Evolutionary conservation across 148 eudicot genomes (phyloP).

Genomic region (Silene latifolia): DNA sequence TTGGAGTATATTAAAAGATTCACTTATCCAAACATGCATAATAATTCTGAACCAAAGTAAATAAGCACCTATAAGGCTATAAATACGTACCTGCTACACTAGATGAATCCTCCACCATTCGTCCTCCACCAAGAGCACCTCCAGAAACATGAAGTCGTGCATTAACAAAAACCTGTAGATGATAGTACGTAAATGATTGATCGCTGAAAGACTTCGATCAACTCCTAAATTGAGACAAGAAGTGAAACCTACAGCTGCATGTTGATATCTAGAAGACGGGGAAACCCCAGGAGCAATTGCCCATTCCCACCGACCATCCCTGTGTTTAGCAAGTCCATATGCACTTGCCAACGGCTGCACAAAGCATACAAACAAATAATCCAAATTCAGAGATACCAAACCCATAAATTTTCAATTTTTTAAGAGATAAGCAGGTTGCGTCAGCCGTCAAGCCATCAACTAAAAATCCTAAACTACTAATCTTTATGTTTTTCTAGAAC

Average conservation of each 20-base stretch:
- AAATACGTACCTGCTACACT: constrained; percentile 74
- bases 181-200: neutral
- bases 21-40: neutral
- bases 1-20: neutral
- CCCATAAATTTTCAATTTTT: neutral
- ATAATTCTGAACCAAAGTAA: neutral
- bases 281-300: constrained; percentile 99
- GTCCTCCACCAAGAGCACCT: constrained; percentile 99
- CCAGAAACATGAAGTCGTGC: constrained; percentile 98
- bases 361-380: constrained; percentile 6
- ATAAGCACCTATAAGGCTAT: neutral
- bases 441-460: neutral
- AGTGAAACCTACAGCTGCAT: constrained; percentile 79
- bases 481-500: neutral
- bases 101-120: constrained; percentile 98
- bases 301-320: constrained; percentile 99
- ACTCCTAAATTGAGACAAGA: constrained; percentile 4
- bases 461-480: neutral
- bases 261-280: constrained; percentile 97
- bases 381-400: neutral
- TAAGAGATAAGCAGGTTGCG: neutral
- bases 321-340: constrained; percentile 96
- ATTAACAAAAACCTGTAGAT: constrained; percentile 83
- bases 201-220: neutral
- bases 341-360: constrained; percentile 91